Evolutionary conservation across 805 yeast species (phyloP), one percentile per base, ranked within the genome.

Genomic region (Teunomyces atbi): DNA sequence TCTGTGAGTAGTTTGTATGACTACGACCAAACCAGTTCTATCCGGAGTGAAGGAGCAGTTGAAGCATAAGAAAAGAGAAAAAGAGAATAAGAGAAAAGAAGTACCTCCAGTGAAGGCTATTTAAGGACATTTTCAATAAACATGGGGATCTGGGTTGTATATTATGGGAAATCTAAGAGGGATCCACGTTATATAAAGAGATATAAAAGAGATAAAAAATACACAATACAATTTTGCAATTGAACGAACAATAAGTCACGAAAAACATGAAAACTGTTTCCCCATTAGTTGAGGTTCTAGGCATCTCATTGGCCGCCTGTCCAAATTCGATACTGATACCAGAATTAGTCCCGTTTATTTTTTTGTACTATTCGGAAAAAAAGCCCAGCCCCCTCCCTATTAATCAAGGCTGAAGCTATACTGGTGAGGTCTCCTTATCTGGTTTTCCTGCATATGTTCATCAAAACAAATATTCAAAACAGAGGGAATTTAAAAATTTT

Each of bases 1-100:
- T 49, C 53, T n/a, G 45, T 42, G 40, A 32, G 37, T 37, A 51
- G 54, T 35, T 36, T 49, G 44, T 49, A 52, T 34, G 55, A 52
- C 23, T 42, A 48, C 8, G 55, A 49, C 29, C 55, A 49, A 38
- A 47, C 52, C n/a, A 45, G 50, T 28, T 45, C 49, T 16, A 48
- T 47, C 40, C 38, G 46, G 32, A 45, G 47, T 30, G 52, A 49
- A 20, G 42, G 36, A 26, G 39, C 39, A 4, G 13, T 36, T 13
- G 39, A 21, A 12, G 39, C 21, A n/a, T 36, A n/a, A 36, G 34
- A 29, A 15, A 33, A 33, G 16, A 33, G 20, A 16, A 33, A 18
- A 11, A 19, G 21, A 34, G 8, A 15, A 32, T 6, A 15, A 32
- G 15, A 19, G n/a, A 3, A 34, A 12, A 18, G 13, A 34, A 10